Base-by-base conservation (phyloP, 768 basidiomycete species). In the Mycena rosella region DNA sequence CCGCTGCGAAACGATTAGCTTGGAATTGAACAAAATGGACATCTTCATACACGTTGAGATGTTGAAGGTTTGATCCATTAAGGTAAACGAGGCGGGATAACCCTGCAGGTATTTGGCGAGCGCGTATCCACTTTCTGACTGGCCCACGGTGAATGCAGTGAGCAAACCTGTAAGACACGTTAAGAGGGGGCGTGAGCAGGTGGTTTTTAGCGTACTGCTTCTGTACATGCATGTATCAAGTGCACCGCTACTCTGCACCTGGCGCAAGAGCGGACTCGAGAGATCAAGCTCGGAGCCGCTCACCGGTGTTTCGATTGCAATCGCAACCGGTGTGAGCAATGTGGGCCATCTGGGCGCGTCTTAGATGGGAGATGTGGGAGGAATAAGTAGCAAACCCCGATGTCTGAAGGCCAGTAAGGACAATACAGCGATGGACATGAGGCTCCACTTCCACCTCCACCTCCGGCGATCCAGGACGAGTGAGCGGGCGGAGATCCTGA, bases 101-200 rank as follows among this genome's bases (percentile, higher is more conserved):
- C 13, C 52, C 32, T 24, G 10, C 14, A 5, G 8, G 9, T 13
- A 13, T 14, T 62, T 62, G n/a, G 32, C 14, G 9, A 49, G 38
- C 1, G 52, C 40, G 53, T 62, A 54, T 34, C 61, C 61, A 14
- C 51, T 45, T 15, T 62, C 61, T 9, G 61, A 54, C 30, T 62
- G 61, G 40, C 61, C 61, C 13, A 22, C 11, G 4, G 11, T 15
- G 7, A 62, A 54, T 8, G 38, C 27, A 18, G 30, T 9, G 26
- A 40, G 27, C 24, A 20, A 14, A 18, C 29, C 60, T 51, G 27
- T 2, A 40, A 15, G 22, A 30, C 15, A 51, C 20, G 6, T n/a
- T n/a, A n/a, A 29, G 24, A 15, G 22, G 29, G 14, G 13, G 11
- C 15, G 24, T 20, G 4, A 5, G 22, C 15, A 32, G 20, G 11